Evolutionary conservation across 2,329 filamentous ascomycete genomes (phyloP).

Genomic region (Aspergillus sojae): DNA sequence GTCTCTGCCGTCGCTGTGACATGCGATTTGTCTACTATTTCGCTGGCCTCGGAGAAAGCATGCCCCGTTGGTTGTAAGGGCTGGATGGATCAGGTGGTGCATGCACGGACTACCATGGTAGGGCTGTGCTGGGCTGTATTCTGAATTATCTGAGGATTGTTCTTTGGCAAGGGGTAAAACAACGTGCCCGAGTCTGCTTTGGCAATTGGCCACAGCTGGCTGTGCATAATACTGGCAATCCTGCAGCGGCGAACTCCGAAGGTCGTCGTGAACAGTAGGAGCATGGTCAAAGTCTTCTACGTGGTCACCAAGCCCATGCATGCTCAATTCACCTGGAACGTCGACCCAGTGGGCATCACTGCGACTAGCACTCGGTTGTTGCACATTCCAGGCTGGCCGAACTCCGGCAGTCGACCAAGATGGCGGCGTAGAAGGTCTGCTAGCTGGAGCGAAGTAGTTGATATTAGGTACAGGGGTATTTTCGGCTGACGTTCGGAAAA

Average conservation of each 20-base stretch:
- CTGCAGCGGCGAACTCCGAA: slow-evolving; percentile 9
- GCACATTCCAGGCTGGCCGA: slow-evolving; percentile 7
- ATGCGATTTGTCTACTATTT: slow-evolving; percentile 12
- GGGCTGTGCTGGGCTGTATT: neutral
- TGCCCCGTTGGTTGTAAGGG: neutral
- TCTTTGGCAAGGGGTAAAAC: neutral
- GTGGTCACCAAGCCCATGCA: slow-evolving; percentile 2
- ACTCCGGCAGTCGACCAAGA: slow-evolving; percentile 12
- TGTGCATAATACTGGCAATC: slow-evolving; percentile 4
- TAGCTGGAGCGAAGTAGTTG: slow-evolving; percentile 7
- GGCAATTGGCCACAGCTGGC: slow-evolving; percentile 1
- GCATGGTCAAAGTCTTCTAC: slow-evolving; percentile 5
- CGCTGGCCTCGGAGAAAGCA: neutral
- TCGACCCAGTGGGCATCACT: slow-evolving; percentile 7
- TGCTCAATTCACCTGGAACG: neutral
- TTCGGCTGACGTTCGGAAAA: slow-evolving; percentile 7
- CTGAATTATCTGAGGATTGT: neutral
- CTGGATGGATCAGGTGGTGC: slow-evolving; percentile 4
- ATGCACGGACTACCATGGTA: neutral
- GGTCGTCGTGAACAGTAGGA: neutral
- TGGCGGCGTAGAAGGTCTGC: slow-evolving; percentile 3
- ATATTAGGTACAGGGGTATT: slow-evolving; percentile 6
- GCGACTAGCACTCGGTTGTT: slow-evolving; percentile 1
- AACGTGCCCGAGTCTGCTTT: slow-evolving; percentile 3
- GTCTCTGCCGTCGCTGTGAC: slow-evolving; percentile 35